phyloP scores from a whole-genome alignment of 1,139 yeast genomes.

The Scheffersomyces illinoinensis region DNA sequence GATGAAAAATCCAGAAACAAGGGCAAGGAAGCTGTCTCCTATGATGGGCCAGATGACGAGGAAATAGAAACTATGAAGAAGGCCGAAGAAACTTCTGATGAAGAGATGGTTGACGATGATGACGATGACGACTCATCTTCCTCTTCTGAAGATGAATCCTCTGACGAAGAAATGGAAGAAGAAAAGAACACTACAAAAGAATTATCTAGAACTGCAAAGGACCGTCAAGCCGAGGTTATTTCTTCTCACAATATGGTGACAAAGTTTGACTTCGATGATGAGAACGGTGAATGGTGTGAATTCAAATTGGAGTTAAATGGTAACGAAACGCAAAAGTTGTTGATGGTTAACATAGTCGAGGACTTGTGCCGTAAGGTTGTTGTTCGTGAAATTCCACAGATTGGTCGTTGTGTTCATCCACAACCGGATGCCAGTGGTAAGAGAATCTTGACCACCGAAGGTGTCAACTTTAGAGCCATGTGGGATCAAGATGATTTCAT shows the following conservation, averaged over 20 bases:
- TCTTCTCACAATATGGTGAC: constrained; percentile 72
- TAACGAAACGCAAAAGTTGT: constrained; percentile 76
- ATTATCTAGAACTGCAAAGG: constrained; percentile 65
- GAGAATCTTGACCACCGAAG: constrained; percentile 89
- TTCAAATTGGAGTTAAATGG: constrained; percentile 83
- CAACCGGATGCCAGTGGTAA: constrained; percentile 57
- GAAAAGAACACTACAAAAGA: constrained; percentile 18
- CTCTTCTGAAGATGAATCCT: constrained; percentile 37
- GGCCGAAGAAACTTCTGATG: constrained; percentile 75
- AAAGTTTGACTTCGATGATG: constrained; percentile 87
- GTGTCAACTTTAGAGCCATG: constrained; percentile 96
- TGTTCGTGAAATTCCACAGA: constrained; percentile 87
- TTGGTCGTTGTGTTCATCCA: constrained; percentile 93
- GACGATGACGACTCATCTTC: constrained; percentile 38
- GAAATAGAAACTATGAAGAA: constrained; percentile 84
- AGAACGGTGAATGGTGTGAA: constrained; percentile 87
- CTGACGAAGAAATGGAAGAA: constrained; percentile 24
- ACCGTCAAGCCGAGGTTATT: constrained; percentile 82
- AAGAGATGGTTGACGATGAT: constrained; percentile 47
- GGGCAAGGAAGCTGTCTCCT: constrained; percentile 84
- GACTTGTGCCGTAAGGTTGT: constrained; percentile 87
- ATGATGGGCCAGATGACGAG: constrained; percentile 93
- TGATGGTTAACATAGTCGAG: constrained; percentile 97
- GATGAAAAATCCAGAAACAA: constrained; percentile 63
- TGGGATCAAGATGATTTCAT: constrained; percentile 96